Conservation (phyloP, 129 eudicot species). For the Helianthus tuberosus region DNA sequence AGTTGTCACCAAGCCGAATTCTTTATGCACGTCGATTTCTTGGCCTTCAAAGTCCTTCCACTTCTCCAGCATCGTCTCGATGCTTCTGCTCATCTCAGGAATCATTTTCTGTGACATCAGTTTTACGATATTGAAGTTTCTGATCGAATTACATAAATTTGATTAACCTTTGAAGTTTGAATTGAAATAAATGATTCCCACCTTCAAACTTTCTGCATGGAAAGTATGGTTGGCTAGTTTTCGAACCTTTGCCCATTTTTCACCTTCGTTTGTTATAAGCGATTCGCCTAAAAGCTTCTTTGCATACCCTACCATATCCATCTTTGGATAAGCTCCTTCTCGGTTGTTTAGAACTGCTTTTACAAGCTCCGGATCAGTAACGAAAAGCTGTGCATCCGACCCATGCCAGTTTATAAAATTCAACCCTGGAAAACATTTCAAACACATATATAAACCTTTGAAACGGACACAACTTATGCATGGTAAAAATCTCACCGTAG, state of each 20-base stretch:
- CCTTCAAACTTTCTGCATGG: slow-evolving; percentile 72
- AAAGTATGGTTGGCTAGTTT: slow-evolving; percentile 73
- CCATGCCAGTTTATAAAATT: slow-evolving; percentile 74
- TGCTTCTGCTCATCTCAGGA: slow-evolving; percentile 65
- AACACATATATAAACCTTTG: neutral
- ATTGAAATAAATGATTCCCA: slow-evolving; percentile 3
- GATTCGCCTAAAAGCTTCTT: slow-evolving; percentile 73
- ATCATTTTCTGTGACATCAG: slow-evolving; percentile 54
- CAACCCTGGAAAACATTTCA: slow-evolving; percentile 34
- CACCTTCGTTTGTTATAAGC: slow-evolving; percentile 68
- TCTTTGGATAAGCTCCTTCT: slow-evolving; percentile 66
- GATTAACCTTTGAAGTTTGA: neutral
- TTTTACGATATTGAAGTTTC: neutral
- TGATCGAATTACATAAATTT: neutral
- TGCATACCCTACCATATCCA: slow-evolving; percentile 66
- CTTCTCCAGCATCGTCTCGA: slow-evolving; percentile 52
- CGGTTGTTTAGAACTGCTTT: slow-evolving; percentile 65
- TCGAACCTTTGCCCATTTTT: slow-evolving; percentile 75
- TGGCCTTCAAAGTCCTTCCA: slow-evolving; percentile 54
- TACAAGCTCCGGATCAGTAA: slow-evolving; percentile 67
- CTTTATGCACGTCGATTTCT: slow-evolving; percentile 66
- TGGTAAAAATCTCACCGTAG: slow-evolving; percentile 40
- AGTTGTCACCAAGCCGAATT: slow-evolving; percentile 62
- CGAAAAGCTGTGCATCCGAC: slow-evolving; percentile 54
- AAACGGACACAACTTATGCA: neutral